A percentile compares a stretch with the other conserved stretches of the same genome.
phyloP scores from a whole-genome alignment of 495 filamentous ascomycete genomes.

The Neurospora sp. region DNA sequence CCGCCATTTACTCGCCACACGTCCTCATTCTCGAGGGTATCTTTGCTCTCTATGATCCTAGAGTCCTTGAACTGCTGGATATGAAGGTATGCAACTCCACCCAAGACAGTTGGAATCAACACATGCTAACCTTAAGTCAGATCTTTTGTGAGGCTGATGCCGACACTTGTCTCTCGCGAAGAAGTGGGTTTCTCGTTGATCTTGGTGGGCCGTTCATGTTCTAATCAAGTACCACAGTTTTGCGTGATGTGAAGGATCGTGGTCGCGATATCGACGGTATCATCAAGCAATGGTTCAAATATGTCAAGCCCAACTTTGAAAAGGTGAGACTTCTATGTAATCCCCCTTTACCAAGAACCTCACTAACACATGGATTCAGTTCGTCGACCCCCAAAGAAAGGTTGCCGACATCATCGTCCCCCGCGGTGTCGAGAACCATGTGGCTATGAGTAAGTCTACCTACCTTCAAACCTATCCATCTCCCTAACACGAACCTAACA shows the following conservation, averaged over 20 bases:
- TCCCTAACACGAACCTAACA: no score
- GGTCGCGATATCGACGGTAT: conserved; percentile 85
- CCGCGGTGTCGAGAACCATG: conserved; percentile 82
- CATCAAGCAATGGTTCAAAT: conserved; percentile 95
- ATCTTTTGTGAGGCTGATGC: conserved; percentile 96
- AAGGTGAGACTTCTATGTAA: conserved; percentile 21
- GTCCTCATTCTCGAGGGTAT: conserved; percentile 95
- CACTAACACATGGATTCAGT: conserved; percentile 29
- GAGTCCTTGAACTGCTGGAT: conserved; percentile 80
- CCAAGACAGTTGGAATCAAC: not conserved
- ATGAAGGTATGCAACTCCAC: conserved; percentile 53
- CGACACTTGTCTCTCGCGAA: conserved; percentile 83
- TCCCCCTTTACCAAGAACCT: not conserved
- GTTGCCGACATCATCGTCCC: conserved; percentile 93
- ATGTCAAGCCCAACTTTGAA: conserved; percentile 92
- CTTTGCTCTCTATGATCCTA: conserved; percentile 80
- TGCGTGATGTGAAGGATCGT: conserved; percentile 76
- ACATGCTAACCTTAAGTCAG: conserved; percentile 21
- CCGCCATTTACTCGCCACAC: conserved; percentile 87
- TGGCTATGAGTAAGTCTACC: conserved; percentile 55
- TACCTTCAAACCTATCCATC: no score
- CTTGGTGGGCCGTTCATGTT: not conserved
- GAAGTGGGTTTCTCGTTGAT: conserved; percentile 49
- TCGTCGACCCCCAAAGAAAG: conserved; percentile 79
- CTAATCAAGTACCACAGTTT: conserved; percentile 38